Evolutionary conservation across 164 flowering plant species (phyloP), one percentile per base, ranked within the genome.

Genomic region (Vitis rupestris): DNA sequence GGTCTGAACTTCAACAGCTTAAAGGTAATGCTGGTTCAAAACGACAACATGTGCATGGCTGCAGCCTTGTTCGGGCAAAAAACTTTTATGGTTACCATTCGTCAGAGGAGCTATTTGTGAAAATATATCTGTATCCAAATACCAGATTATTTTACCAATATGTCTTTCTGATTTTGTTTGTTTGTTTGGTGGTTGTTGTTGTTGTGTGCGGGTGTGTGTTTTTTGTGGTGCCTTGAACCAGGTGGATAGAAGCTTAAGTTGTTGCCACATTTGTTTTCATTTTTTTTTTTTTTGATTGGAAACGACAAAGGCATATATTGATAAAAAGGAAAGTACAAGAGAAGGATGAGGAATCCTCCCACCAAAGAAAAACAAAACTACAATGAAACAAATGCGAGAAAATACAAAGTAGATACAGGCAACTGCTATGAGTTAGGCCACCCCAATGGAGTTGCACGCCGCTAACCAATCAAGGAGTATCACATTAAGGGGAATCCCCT

Each of bases 81-180:
- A 91, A 72, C 67, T 82, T 95, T 70, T 95, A 95, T 82, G 99
- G 99, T 62, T 91, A 86, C 75, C 87, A 90, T 84, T 70, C 89
- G 53, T 70, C 89, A 10, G 99, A 95, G 81, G 98, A 95, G 77
- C 75, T 90, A 12, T 95, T 91, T 84, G 80, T 87, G 67, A 93
- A 91, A 79, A 88, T 95, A 75, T 89, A 87, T 72, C 83, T 95
- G 99, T 95, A 95, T 95, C 99, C 98, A 57, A 51, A 30, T 70
- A 5, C 16, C 29, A 14, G 48, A 10, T 47, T 53, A 3, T 70
- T 10, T 74, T 23, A 9, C 11, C 13, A 4, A 13, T 53, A 13
- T 53, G 27, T 53, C 15, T 53, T 11, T 53, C n/a, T 13, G 56
- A 4, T 5, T 53, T 14, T 53, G 56, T 10, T 14, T 10, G 56